phyloP scores from a whole-genome alignment of 1,284 basidiomycete genomes.

The Termitomyces sp. region DNA sequence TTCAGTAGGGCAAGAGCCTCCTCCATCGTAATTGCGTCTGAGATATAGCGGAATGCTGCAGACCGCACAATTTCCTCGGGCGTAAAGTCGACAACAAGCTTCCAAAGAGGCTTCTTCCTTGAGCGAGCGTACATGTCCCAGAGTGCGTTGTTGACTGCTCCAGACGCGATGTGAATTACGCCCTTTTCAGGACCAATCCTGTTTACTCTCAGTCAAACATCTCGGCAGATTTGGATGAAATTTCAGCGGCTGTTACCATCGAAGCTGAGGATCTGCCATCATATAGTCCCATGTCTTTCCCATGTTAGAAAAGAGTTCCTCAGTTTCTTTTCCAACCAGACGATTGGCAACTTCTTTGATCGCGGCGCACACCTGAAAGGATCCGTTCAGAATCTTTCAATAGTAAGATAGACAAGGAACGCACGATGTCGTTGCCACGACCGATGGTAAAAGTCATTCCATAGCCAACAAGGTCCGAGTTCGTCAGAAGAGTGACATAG shows the following conservation, averaged over 20 bases:
- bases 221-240: neutral
- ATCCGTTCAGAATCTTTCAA: neutral
- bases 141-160: slow-evolving; percentile 75
- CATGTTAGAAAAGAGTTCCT: slow-evolving; percentile 85
- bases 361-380: slow-evolving; percentile 65
- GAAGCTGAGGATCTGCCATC: slow-evolving; percentile 80
- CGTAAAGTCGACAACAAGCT: slow-evolving; percentile 78
- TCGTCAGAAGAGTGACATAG: slow-evolving; percentile 78
- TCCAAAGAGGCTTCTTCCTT: slow-evolving; percentile 79
- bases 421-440: slow-evolving; percentile 87
- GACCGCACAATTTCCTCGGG: slow-evolving; percentile 86
- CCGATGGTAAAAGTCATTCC: slow-evolving; percentile 99
- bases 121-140: slow-evolving; percentile 84
- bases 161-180: slow-evolving; percentile 79
- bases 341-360: slow-evolving; percentile 76
- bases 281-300: slow-evolving; percentile 79
- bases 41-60: slow-evolving; percentile 88
- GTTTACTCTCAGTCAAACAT: neutral
- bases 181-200: slow-evolving; percentile 89
- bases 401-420: slow-evolving; percentile 10
- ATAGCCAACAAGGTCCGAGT: slow-evolving; percentile 71
- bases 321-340: slow-evolving; percentile 80
- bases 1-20: slow-evolving; percentile 85
- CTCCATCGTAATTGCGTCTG: slow-evolving; percentile 87
- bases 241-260: slow-evolving; percentile 59